These are phyloP conservation scores for Chaetomium globosum DNA, from an alignment of 2,329 filamentous ascomycete genomes.

Conservation along the genomic window DNA sequence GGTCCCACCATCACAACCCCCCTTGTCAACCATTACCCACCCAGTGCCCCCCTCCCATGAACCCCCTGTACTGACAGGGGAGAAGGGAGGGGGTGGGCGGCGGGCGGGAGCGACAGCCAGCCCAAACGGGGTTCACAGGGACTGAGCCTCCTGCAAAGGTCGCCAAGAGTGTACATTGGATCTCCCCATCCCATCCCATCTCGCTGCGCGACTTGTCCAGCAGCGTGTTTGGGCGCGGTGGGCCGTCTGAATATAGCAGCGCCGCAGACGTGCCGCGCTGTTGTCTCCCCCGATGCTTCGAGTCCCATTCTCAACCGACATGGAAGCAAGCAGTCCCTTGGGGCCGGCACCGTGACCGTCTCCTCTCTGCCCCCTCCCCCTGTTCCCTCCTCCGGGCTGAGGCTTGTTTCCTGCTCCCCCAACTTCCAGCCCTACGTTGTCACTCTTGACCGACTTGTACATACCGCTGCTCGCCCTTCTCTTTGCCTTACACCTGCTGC, in stretches of 20 bases:
- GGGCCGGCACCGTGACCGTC: conserved; percentile 23
- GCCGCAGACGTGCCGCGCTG: conserved; percentile 34
- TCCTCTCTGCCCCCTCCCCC: conserved; percentile 4
- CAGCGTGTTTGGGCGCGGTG: conserved; percentile 27
- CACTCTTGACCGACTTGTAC: conserved; percentile 11
- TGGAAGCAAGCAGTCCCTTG: conserved; percentile 21
- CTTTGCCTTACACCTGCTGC: conserved; percentile 25
- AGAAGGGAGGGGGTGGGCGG: background rate
- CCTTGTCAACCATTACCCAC: background rate
- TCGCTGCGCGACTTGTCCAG: conserved; percentile 25
- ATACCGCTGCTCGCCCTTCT: conserved; percentile 25
- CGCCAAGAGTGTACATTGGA: conserved; percentile 31
- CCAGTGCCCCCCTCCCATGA: background rate
- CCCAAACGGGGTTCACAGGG: background rate
- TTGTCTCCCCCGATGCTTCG: conserved; percentile 30
- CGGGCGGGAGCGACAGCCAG: background rate
- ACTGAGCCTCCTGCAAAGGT: conserved; percentile 33
- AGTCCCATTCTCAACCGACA: conserved; percentile 26
- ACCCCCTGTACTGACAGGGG: conserved; percentile 11
- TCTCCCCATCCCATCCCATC: conserved; percentile 30
- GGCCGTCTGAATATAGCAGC: conserved; percentile 38
- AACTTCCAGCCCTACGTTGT: conserved; percentile 19
- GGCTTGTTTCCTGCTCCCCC: conserved; percentile 26
- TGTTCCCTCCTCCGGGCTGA: conserved; percentile 30
- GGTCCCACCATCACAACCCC: background rate